Percentiles rank a stretch among this genome's conserved stretches.
Conservation (phyloP, 306 rosid species). For the Cicer chorassanicum region DNA sequence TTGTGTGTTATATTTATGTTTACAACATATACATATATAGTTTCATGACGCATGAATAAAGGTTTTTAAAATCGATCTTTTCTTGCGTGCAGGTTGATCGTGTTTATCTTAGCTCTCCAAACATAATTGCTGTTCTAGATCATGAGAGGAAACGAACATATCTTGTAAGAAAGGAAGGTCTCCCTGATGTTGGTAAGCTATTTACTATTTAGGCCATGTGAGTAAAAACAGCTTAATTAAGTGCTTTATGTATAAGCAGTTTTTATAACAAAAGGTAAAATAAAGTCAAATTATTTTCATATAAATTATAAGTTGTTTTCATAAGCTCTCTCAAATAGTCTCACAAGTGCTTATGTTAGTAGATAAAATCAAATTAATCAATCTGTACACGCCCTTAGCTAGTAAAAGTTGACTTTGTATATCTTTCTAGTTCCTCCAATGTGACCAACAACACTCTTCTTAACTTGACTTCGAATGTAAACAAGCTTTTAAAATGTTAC, state of each 20-base stretch:
- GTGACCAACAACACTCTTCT: conserved; percentile 3
- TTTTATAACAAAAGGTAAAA: no score
- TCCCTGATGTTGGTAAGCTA: conserved; percentile 92
- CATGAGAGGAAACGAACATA: conserved; percentile 84
- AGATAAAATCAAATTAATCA: no score
- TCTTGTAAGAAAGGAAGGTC: conserved; percentile 86
- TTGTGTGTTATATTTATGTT: conserved; percentile 4
- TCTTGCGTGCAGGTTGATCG: conserved; percentile 75
- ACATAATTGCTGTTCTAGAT: conserved; percentile 79
- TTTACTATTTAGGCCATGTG: neutral
- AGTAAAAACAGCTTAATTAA: no score
- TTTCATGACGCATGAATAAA: conserved; percentile 21
- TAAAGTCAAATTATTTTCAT: no score
- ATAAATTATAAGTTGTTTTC: no score
- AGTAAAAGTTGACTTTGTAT: neutral
- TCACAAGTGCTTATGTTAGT: no score
- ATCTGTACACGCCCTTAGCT: neutral
- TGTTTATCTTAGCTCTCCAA: conserved; percentile 82
- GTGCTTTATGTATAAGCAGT: no score
- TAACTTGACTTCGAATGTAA: conserved; percentile 14
- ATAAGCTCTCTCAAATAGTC: no score
- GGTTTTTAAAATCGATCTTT: conserved; percentile 25
- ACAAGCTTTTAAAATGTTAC: conserved; percentile 8
- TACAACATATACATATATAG: neutral
- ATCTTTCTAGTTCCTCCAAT: conserved; percentile 32